Conservation (phyloP, 306 rosid genomes). For the Ceratonia siliqua region DNA sequence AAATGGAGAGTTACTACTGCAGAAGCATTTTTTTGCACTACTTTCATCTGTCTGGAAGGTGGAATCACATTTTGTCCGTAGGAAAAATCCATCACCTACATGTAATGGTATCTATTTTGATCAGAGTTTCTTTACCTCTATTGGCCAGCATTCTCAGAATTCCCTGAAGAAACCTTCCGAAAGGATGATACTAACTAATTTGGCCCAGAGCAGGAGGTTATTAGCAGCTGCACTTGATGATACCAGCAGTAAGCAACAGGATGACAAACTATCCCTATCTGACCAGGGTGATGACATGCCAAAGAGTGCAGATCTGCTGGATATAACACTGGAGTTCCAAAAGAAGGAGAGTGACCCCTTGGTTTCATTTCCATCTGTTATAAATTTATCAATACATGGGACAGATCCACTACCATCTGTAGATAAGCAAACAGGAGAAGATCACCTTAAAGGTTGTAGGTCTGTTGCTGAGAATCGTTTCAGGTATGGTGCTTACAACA, state of each 20-base stretch:
- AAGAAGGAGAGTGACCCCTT: constrained; percentile 44
- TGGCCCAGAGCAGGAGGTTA: constrained; percentile 58
- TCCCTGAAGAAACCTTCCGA: constrained; percentile 53
- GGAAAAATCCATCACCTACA: constrained; percentile 44
- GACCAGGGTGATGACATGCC: constrained; percentile 36
- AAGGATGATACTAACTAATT: constrained; percentile 52
- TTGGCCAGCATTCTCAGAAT: constrained; percentile 55
- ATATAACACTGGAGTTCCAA: constrained; percentile 62
- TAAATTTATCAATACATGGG: constrained; percentile 58
- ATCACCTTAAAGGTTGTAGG: constrained; percentile 42
- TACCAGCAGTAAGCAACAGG: constrained; percentile 39
- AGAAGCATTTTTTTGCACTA: constrained; percentile 84
- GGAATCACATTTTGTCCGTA: constrained; percentile 43
- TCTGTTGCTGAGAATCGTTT: constrained; percentile 70
- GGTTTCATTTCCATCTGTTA: constrained; percentile 60
- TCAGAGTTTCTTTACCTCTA: constrained; percentile 48
- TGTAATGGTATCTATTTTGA: constrained; percentile 62
- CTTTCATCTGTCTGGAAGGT: constrained; percentile 80
- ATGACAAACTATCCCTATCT: constrained; percentile 51
- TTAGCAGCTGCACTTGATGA: constrained; percentile 74
- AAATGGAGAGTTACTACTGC: constrained; percentile 77
- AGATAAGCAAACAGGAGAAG: constrained; percentile 40
- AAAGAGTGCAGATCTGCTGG: constrained; percentile 53
- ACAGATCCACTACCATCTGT: constrained; percentile 39
- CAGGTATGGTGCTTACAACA: constrained; percentile 57